Conservation (phyloP, 305 asterid genomes). For the Stenogyne calaminthoides region DNA sequence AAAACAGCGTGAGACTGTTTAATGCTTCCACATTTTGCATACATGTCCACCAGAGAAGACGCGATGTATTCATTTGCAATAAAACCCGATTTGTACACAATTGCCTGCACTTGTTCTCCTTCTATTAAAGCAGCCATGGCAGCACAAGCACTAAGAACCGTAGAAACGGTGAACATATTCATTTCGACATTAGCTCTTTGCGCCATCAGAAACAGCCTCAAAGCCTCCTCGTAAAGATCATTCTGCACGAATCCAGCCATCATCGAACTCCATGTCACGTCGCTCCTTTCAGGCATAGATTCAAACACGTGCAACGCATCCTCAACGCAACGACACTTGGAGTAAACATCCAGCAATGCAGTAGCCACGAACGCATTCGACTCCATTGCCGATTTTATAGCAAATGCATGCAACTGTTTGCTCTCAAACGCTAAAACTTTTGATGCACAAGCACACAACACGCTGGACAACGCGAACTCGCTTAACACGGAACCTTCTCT, state of each 20-base stretch:
- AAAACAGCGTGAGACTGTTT: constrained; percentile 60
- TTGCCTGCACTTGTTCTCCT: constrained; percentile 67
- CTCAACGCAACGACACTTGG: constrained; percentile 52
- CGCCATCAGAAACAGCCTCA: constrained; percentile 48
- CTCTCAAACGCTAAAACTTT: constrained; percentile 60
- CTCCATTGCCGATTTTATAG: constrained; percentile 50
- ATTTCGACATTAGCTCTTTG: constrained; percentile 39
- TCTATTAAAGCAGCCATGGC: constrained; percentile 75
- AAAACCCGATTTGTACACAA: constrained; percentile 57
- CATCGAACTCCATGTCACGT: constrained; percentile 89
- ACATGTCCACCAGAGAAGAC: constrained; percentile 74
- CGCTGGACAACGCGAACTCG: constrained; percentile 72
- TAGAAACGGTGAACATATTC: constrained; percentile 59
- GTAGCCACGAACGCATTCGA: constrained; percentile 61
- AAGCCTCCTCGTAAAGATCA: constrained; percentile 68
- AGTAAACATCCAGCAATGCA: constrained; percentile 79
- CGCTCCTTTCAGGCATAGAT: constrained; percentile 57
- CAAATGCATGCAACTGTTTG: constrained; percentile 71
- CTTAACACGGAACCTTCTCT: constrained; percentile 58
- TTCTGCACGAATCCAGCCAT: constrained; percentile 75
- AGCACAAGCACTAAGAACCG: constrained; percentile 71
- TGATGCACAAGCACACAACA: constrained; percentile 71
- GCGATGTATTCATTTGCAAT: constrained; percentile 48
- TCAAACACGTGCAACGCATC: constrained; percentile 62
- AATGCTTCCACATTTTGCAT: constrained; percentile 82